Evolutionary conservation across 345 rosid species (phyloP), one percentile per base, ranked within the genome.

Genomic region (Brassica carinata): DNA sequence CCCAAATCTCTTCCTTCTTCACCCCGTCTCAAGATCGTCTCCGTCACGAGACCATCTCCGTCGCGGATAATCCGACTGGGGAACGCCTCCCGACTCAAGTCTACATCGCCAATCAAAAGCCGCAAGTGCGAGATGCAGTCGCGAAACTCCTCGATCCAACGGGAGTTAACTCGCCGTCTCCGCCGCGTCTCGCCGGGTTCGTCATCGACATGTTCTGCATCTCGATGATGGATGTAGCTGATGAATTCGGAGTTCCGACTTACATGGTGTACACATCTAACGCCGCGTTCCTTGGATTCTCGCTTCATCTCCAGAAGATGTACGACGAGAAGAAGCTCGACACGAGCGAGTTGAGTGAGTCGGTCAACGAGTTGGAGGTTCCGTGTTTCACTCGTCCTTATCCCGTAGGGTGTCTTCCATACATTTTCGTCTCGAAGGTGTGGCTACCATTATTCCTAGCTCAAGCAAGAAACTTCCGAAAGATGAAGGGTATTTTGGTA

Each of bases 301-400:
- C 59, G 59, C 59, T 53, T 53, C 59, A n/a, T 53, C 59, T 53
- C 59, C 59, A 53, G 59, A 5, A n/a, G 59, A 53, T 53, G 59
- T 15, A n/a, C 59, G 59, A 53, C 19, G 59, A 53, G 59, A 15
- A 53, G 18, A n/a, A n/a, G 59, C 15, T 7, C 19, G 59, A 53
- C 59, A 15, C 19, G 19, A 53, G 59, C 59, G 59, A 53, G 59
- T 0, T 53, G 59, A 2, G 3, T 2, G 59, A 53, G 3, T 53
- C 59, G 8, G 59, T 53, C 3, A 53, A 15, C 5, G 59, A 53
- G 8, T n/a, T 53, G 59, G 59, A 53, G 59, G 0, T 53, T n/a
- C 59, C 59, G 8, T n/a, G 57, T 14, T 48, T 48, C 7, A 48
- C 7, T 14, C 57, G 57, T 48, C 17, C 57, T 48, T 48, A 48